phyloP scores from a whole-genome alignment of 2,329 filamentous ascomycete species.

The Aspergillus oerlinghausenensis region DNA sequence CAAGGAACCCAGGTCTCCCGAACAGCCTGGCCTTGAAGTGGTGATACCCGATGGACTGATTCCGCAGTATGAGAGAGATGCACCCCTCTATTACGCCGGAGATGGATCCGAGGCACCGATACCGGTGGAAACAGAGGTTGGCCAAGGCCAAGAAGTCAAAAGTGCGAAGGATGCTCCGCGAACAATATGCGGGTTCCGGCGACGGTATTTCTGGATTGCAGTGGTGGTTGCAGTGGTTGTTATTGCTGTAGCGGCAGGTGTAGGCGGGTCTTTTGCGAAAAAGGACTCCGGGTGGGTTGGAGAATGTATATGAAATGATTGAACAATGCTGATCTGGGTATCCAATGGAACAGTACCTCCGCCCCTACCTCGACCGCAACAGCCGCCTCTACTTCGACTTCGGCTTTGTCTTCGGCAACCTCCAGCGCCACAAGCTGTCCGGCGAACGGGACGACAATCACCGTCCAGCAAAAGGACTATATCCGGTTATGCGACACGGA shows the following conservation, averaged over 20 bases:
- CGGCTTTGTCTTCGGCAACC: background rate
- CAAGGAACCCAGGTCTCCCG: background rate
- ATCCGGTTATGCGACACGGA: background rate
- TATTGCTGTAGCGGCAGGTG: background rate
- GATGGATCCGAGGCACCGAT: background rate
- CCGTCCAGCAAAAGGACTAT: background rate
- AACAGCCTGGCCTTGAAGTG: background rate
- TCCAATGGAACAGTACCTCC: background rate
- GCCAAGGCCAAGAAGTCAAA: background rate
- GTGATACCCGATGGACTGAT: background rate
- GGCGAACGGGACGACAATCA: background rate
- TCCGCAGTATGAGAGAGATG: background rate
- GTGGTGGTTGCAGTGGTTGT: background rate
- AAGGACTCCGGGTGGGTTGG: background rate
- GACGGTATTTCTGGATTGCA: background rate
- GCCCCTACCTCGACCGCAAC: background rate
- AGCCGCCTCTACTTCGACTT: background rate
- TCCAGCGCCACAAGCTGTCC: background rate
- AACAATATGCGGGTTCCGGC: background rate
- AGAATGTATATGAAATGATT: background rate
- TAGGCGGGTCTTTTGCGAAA: background rate
- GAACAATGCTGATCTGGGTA: background rate
- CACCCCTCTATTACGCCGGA: background rate
- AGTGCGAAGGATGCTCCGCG: background rate
- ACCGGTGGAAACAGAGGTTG: background rate